Base-by-base conservation (phyloP, 225 moss, liverwort and hornwort species). In the Sphagnum tenellum region DNA sequence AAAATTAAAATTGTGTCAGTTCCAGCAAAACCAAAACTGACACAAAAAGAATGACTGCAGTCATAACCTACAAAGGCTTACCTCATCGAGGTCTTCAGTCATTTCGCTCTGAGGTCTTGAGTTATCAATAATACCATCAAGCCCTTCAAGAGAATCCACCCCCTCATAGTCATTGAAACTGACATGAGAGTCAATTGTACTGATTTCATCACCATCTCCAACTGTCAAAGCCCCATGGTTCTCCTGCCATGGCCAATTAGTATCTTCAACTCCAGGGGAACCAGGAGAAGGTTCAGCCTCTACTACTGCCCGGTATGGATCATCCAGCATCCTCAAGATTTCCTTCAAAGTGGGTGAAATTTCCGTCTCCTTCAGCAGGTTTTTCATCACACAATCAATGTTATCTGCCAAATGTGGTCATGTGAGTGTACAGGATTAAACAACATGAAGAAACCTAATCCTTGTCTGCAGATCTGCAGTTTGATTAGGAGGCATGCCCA, bases 261-360 rank as follows among this genome's bases (percentile, higher is more conserved):
- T 74, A 59, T 86, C 83, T 73, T 83, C 80, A 14, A 75, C 74
- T 66, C 71, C 82, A 70, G 65, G 69, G 50, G 73, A 64, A 56
- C 67, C 82, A 65, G 82, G 78, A 57, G 75, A 60, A 76, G 68
- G 73, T 74, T 93, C 93, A 64, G 79, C 83, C 80, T 86, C 74
- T 14, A 86, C 74, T 66, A 78, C 78, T 52, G 81, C 77, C 69
- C 98, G 78, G 73, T 75, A 78, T 58, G 98, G 98, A 78, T 98
- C 98, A 73, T 73, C 74, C 49, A 98, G 54, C 73, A 90, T 75
- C 66, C 84, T 93, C 12, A 89, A 67, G 48, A 98, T 98, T 69
- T 87, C 90, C 56, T 67, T 79, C 54, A 98, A 72, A 61, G 87
- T 81, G 8, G 98, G 98, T 44, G 93, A 89, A 47, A 98, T 86